These are phyloP conservation scores for Phytophthora pini DNA, from an alignment of 352 stramenopile species.

Conservation along the genomic window DNA sequence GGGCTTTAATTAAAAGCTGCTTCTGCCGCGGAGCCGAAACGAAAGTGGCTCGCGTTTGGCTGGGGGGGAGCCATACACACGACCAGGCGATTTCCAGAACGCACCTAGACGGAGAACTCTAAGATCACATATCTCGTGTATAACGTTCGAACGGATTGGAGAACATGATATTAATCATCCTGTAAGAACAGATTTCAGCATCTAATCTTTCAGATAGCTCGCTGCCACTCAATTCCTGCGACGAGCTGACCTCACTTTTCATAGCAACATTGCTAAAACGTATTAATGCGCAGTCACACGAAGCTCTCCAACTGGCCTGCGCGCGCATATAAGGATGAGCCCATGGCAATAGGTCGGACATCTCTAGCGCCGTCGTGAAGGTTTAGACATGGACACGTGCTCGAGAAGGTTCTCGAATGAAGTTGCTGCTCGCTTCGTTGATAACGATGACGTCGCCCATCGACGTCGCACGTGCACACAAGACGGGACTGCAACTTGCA, in stretches of 20 bases:
- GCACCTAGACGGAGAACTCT: conserved; percentile 20
- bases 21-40: conserved; percentile 31
- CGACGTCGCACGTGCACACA: conserved; percentile 5
- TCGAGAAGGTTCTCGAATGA: conserved; percentile 41
- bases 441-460: conserved; percentile 18
- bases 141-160: background rate
- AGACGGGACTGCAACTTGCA: conserved; percentile 12
- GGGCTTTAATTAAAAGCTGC: conserved; percentile 1
- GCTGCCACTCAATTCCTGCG: conserved; percentile 8
- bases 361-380: background rate
- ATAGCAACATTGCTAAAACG: too few relatives aligned
- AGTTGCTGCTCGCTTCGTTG: conserved; percentile 8
- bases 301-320: too few relatives aligned
- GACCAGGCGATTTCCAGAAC: conserved; percentile 30
- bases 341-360: background rate
- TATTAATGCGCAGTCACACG: too few relatives aligned
- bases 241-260: background rate
- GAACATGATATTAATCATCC: background rate
- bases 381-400: conserved; percentile 4
- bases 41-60: conserved; percentile 36
- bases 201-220: background rate
- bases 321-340: too few relatives aligned
- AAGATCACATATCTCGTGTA: conserved; percentile 8
- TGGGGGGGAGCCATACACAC: conserved; percentile 14
- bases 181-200: background rate